Evolutionary conservation across 2,329 filamentous ascomycete species (phyloP).

Genomic region (Sphaerulina vaccinii): DNA sequence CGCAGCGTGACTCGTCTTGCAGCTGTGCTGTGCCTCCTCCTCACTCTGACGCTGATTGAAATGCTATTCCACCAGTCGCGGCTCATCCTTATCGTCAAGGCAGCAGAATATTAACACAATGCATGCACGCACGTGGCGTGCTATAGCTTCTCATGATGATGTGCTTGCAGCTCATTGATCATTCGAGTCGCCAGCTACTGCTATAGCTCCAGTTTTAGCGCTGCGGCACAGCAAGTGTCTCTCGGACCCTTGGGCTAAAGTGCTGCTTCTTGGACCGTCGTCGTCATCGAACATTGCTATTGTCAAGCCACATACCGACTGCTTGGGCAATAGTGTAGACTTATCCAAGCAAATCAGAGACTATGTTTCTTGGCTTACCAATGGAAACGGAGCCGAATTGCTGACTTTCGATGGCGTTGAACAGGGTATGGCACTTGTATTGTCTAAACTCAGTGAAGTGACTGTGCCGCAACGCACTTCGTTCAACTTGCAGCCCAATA

Average conservation of each 20-base stretch:
- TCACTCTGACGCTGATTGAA: background rate
- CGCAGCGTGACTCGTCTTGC: background rate
- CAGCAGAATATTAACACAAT: slow-evolving; percentile 1
- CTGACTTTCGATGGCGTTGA: slow-evolving; percentile 8
- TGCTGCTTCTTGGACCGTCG: slow-evolving; percentile 5
- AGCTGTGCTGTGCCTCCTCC: background rate
- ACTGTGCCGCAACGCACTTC: background rate
- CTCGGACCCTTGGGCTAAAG: slow-evolving; percentile 4
- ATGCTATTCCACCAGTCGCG: slow-evolving; percentile 2
- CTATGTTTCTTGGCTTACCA: background rate
- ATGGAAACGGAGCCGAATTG: slow-evolving; percentile 1
- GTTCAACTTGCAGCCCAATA: background rate
- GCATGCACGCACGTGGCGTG: too few relatives aligned
- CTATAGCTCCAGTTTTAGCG: background rate
- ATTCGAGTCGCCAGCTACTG: too few relatives aligned
- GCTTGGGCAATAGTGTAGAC: slow-evolving; percentile 2
- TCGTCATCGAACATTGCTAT: slow-evolving; percentile 6
- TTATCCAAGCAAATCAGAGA: background rate
- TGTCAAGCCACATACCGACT: slow-evolving; percentile 6
- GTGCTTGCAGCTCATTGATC: too few relatives aligned
- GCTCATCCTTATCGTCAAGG: background rate
- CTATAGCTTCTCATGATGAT: too few relatives aligned
- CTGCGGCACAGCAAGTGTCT: slow-evolving; percentile 5
- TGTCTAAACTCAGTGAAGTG: too few relatives aligned
- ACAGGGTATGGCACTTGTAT: slow-evolving; percentile 6